Percentiles rank a stretch among this genome's conserved stretches.
phyloP scores from a whole-genome alignment of 768 basidiomycete species.

The Guyanaporus albipodus region DNA sequence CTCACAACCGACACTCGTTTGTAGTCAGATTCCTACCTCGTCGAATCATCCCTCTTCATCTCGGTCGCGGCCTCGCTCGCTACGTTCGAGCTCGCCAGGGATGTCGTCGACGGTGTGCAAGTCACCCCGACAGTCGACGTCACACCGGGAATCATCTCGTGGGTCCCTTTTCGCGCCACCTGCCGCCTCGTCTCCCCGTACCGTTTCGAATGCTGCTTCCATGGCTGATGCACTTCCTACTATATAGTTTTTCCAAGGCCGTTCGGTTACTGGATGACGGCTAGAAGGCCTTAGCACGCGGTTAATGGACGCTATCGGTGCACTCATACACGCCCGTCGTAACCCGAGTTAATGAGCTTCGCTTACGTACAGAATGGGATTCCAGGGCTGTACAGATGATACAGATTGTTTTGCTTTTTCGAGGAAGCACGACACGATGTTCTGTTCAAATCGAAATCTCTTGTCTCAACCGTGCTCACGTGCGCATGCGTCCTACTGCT shows the following conservation, averaged over 20 bases:
- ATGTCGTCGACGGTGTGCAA: conserved; percentile 37
- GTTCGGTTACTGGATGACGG: conserved; percentile 51
- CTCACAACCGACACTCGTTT: too few relatives aligned
- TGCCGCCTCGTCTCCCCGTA: background rate
- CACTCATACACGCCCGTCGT: too few relatives aligned
- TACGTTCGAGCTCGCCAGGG: conserved; percentile 41
- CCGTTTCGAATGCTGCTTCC: too few relatives aligned
- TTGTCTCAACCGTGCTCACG: conserved; percentile 32
- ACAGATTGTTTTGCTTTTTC: background rate
- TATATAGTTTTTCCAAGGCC: too few relatives aligned
- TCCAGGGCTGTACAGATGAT: background rate
- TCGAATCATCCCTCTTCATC: conserved; percentile 27
- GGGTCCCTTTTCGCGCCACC: conserved; percentile 11
- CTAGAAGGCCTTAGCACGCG: conserved; percentile 29
- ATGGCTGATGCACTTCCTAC: conserved; percentile 35
- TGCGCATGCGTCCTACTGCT: conserved; percentile 1
- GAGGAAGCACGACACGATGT: background rate
- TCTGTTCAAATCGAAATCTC: too few relatives aligned
- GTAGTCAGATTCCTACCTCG: conserved; percentile 32
- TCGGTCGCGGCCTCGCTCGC: conserved; percentile 38
- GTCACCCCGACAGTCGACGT: conserved; percentile 42
- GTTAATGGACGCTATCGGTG: too few relatives aligned
- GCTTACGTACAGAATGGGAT: too few relatives aligned
- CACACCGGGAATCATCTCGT: conserved; percentile 45
- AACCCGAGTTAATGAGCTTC: too few relatives aligned